phyloP scores from a whole-genome alignment of 1,139 yeast species.

The Yamadazyma taylorii region DNA sequence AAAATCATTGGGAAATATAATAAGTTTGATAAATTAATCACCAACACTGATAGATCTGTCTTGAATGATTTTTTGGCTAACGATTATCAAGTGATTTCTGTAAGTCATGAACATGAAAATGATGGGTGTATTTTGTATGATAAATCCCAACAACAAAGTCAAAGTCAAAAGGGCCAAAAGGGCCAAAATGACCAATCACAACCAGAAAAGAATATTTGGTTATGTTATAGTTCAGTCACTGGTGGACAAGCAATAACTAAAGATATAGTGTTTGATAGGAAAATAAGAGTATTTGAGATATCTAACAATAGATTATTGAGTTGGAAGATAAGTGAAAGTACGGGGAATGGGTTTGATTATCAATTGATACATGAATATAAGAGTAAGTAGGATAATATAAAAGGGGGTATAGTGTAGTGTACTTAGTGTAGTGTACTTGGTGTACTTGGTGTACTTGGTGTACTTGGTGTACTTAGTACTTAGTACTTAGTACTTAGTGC shows the following conservation, averaged over 20 bases:
- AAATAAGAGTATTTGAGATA: constrained; percentile 37
- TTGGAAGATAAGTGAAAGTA: constrained; percentile 40
- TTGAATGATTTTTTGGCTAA: constrained; percentile 38
- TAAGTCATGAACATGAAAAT: constrained; percentile 57
- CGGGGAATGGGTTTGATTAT: constrained; percentile 31
- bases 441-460: too few species aligned
- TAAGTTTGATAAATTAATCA: constrained; percentile 40
- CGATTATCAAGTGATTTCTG: constrained; percentile 46
- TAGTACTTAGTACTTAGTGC: too few species aligned
- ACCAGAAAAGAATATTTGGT: constrained; percentile 27
- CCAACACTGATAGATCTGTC: constrained; percentile 34
- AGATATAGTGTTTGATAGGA: constrained; percentile 27
- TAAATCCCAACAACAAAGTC: constrained; percentile 6
- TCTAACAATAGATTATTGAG: constrained; percentile 27
- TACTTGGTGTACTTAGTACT: too few species aligned
- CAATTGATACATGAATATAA: constrained; percentile 28
- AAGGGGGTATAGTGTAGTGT: too few species aligned
- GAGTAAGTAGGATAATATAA: too few species aligned
- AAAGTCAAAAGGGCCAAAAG: background rate
- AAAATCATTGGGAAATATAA: constrained; percentile 50
- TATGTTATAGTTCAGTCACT: constrained; percentile 41
- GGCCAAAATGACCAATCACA: background rate
- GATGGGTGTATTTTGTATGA: constrained; percentile 48
- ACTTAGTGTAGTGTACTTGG: too few species aligned
- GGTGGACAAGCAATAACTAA: constrained; percentile 40